Conservation (phyloP, 305 asterid species). For the Petunia hybrid region DNA sequence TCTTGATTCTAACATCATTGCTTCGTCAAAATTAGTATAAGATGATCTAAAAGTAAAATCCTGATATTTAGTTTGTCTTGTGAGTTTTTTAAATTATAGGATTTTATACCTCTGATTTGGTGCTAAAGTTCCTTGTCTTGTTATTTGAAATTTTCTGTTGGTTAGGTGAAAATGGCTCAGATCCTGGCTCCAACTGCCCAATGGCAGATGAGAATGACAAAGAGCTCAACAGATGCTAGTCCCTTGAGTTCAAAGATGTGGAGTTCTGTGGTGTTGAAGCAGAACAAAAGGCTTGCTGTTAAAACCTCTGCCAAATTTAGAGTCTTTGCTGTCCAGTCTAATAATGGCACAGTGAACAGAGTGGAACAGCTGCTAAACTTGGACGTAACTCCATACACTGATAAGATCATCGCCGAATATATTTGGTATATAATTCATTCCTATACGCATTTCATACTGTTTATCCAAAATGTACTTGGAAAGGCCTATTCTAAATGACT, state of each 20-base stretch:
- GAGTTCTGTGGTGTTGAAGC: constrained; percentile 75
- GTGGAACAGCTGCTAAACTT: constrained; percentile 86
- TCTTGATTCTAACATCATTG: not conserved
- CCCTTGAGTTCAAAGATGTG: constrained; percentile 72
- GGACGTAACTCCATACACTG: constrained; percentile 82
- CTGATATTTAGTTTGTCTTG: constrained; percentile 8
- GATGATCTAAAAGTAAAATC: constrained; percentile 9
- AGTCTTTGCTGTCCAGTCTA: constrained; percentile 69
- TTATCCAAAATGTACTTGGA: constrained; percentile 15
- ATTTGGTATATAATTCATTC: constrained; percentile 66
- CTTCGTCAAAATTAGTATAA: not conserved
- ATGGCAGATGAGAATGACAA: constrained; percentile 86
- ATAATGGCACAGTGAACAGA: constrained; percentile 75
- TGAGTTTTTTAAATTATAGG: not conserved
- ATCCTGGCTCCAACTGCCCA: constrained; percentile 91
- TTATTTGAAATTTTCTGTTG: constrained; percentile 39
- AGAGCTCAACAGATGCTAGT: constrained; percentile 58
- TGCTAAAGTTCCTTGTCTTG: constrained; percentile 22
- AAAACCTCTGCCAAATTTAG: constrained; percentile 67
- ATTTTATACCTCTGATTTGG: not conserved
- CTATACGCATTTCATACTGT: constrained; percentile 7
- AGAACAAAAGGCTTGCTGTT: constrained; percentile 61
- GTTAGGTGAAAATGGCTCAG: constrained; percentile 79
- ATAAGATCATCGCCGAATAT: constrained; percentile 92
- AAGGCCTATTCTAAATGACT: not conserved